Conservation (phyloP, 768 basidiomycete species). For the Psilocybe sp. region DNA sequence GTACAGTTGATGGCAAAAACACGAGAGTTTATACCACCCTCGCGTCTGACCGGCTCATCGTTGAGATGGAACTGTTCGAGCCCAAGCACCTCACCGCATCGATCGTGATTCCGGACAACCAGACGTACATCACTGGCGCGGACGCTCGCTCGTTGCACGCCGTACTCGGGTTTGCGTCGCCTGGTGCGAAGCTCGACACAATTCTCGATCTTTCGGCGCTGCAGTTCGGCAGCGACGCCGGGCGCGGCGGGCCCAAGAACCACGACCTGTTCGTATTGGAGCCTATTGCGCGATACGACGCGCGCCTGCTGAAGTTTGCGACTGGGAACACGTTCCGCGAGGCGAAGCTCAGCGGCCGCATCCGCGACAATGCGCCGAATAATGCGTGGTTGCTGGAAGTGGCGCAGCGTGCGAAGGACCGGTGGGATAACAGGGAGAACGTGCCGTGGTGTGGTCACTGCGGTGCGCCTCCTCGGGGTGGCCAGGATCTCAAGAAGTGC, state of each 20-base stretch:
- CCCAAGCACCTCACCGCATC: constrained; percentile 10
- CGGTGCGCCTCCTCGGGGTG: constrained; percentile 14
- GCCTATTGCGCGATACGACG: constrained; percentile 10
- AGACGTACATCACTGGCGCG: constrained; percentile 14
- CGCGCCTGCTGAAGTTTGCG: constrained; percentile 13
- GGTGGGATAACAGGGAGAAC: constrained; percentile 17
- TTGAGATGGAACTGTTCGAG: constrained; percentile 16
- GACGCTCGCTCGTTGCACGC: constrained; percentile 10
- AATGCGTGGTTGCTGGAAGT: constrained; percentile 12
- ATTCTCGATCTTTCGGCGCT: constrained; percentile 21
- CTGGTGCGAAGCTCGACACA: constrained; percentile 10
- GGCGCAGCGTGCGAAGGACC: constrained; percentile 13
- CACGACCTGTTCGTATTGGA: constrained; percentile 21
- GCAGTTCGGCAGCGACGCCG: constrained; percentile 20
- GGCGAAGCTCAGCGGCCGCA: constrained; percentile 6
- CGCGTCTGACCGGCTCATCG: constrained; percentile 9
- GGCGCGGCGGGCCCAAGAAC: constrained; percentile 17
- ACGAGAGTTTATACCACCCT: constrained; percentile 10
- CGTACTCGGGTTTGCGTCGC: constrained; percentile 15
- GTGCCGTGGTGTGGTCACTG: constrained; percentile 22
- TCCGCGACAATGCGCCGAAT: constrained; percentile 7
- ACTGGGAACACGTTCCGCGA: constrained; percentile 13
- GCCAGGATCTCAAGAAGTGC: constrained; percentile 12
- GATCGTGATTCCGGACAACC: constrained; percentile 6
- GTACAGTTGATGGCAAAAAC: constrained; percentile 10